Evolutionary conservation across 805 yeast genomes (phyloP).

Genomic region (Yamadazyma paraphyllophila): DNA sequence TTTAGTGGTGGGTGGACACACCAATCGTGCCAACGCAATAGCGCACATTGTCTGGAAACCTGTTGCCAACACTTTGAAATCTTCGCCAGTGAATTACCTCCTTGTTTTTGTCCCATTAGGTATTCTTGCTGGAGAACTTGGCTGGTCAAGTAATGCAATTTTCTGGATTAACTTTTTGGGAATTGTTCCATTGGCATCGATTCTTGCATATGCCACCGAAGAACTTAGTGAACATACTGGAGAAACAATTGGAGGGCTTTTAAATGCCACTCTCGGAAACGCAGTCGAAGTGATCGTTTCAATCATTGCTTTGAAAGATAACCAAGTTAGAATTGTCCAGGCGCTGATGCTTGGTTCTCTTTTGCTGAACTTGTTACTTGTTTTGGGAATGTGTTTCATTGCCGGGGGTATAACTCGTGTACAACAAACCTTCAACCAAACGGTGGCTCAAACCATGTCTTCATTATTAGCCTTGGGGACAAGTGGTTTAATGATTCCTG

Average conservation of each 20-base stretch:
- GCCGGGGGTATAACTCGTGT: constrained; percentile 87
- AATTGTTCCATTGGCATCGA: constrained; percentile 87
- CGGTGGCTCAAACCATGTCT: constrained; percentile 97
- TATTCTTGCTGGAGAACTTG: constrained; percentile 61
- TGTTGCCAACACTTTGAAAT: constrained; percentile 30
- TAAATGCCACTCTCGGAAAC: constrained; percentile 96
- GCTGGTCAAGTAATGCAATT: constrained; percentile 51
- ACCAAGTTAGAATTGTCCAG: constrained; percentile 91
- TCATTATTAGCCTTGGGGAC: constrained; percentile 89
- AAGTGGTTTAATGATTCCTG: constrained; percentile 87
- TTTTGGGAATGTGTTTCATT: constrained; percentile 91
- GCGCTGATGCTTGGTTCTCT: constrained; percentile 97
- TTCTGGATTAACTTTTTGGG: constrained; percentile 83
- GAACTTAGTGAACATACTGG: constrained; percentile 86
- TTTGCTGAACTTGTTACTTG: constrained; percentile 81
- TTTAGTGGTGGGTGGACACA: not conserved
- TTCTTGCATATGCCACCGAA: constrained; percentile 90
- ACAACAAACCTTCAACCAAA: constrained; percentile 88
- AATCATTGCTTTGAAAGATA: constrained; percentile 78
- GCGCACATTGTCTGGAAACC: not conserved
- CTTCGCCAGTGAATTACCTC: constrained; percentile 74
- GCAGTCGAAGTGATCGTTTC: constrained; percentile 97
- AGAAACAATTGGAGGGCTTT: constrained; percentile 86
- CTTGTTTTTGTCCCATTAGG: constrained; percentile 90
- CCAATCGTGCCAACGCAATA: not conserved